Conservation (phyloP, 768 basidiomycete species). For the Naematelia aurantialba region DNA sequence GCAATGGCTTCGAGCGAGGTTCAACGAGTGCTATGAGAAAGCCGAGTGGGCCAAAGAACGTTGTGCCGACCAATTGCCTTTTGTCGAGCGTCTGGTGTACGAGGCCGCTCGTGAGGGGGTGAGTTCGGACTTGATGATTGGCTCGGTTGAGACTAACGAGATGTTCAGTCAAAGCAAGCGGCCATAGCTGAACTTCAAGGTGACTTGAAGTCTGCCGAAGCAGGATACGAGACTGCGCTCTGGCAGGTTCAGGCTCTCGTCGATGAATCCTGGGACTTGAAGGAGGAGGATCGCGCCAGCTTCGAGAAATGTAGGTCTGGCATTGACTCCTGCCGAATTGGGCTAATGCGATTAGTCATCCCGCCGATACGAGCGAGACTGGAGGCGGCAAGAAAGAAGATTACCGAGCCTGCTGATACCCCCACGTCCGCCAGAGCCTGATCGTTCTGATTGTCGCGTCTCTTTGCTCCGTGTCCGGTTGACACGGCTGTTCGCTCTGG, state of each 20-base stretch:
- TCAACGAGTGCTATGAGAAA: slow-evolving; percentile 90
- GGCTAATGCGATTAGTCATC: slow-evolving; percentile 24
- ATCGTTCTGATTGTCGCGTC: not conserved
- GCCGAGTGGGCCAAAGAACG: slow-evolving; percentile 59
- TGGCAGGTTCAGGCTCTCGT: slow-evolving; percentile 91
- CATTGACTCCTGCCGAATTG: not conserved
- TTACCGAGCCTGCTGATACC: slow-evolving; percentile 17
- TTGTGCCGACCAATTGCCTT: slow-evolving; percentile 64
- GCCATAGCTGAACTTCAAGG: slow-evolving; percentile 86
- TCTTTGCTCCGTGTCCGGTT: no score
- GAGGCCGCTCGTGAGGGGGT: slow-evolving; percentile 85
- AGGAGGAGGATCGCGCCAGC: slow-evolving; percentile 51
- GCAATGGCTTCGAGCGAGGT: slow-evolving; percentile 87
- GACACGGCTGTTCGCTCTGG: no score
- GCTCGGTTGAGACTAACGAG: not conserved
- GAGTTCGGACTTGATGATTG: slow-evolving; percentile 46
- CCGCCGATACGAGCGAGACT: slow-evolving; percentile 27
- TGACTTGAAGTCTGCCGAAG: slow-evolving; percentile 79
- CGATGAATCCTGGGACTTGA: slow-evolving; percentile 60
- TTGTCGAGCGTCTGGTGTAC: slow-evolving; percentile 86
- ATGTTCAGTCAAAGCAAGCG: slow-evolving; percentile 80
- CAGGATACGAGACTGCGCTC: slow-evolving; percentile 87
- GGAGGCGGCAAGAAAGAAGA: slow-evolving; percentile 31
- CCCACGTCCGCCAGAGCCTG: slow-evolving; percentile 1
- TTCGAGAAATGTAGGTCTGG: slow-evolving; percentile 51